Conservation (phyloP, 2,329 filamentous ascomycete species). For the Parastagonospora nodorum region DNA sequence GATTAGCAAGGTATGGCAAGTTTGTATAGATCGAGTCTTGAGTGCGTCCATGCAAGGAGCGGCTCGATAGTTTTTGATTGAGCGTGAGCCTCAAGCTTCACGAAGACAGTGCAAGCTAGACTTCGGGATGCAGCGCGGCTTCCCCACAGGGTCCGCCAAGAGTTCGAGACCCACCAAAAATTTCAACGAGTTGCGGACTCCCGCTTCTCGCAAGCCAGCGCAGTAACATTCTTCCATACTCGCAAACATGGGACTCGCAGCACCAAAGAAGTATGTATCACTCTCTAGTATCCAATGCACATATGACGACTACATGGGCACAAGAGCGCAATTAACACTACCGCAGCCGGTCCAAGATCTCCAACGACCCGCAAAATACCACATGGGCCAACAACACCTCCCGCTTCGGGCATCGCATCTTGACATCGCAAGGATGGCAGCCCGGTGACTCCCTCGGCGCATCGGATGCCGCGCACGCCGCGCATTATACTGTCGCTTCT, state of each 20-base stretch:
- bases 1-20: background rate
- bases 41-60: slow-evolving; percentile 21
- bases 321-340: slow-evolving; percentile 13
- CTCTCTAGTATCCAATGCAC: background rate
- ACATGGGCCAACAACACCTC: slow-evolving; percentile 83
- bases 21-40: background rate
- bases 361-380: slow-evolving; percentile 93
- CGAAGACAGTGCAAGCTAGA: too few species aligned
- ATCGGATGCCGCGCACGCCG: slow-evolving; percentile 73
- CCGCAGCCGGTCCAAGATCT: slow-evolving; percentile 70
- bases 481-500: slow-evolving; percentile 78
- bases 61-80: background rate
- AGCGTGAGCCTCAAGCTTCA: slow-evolving; percentile 1
- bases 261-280: slow-evolving; percentile 64
- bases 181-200: slow-evolving; percentile 23
- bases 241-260: slow-evolving; percentile 69
- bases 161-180: slow-evolving; percentile 35
- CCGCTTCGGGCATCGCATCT: slow-evolving; percentile 87
- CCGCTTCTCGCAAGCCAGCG: slow-evolving; percentile 12
- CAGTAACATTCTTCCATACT: slow-evolving; percentile 5
- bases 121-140: background rate
- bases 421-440: slow-evolving; percentile 87
- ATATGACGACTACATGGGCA: background rate
- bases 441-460: slow-evolving; percentile 84
- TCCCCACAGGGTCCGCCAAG: slow-evolving; percentile 34